These are phyloP conservation scores for Forsythia viridissima DNA, from an alignment of 257 asterid species.

Conservation along the genomic window DNA sequence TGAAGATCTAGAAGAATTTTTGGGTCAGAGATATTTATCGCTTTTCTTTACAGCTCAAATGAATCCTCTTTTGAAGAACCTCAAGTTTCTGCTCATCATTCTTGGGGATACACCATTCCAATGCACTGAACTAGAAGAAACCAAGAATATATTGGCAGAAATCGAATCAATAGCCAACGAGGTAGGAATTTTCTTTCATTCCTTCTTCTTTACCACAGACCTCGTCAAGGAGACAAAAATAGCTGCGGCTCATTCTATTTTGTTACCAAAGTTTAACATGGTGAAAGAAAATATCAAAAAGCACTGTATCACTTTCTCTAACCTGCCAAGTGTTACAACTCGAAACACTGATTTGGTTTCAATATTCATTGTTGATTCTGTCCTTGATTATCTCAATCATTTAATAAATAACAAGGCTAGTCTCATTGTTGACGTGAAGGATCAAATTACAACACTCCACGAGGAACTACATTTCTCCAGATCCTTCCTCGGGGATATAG, in stretches of 20 bases:
- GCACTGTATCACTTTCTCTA: conserved; percentile 8
- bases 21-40: too few species aligned
- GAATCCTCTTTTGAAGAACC: too few species aligned
- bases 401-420: conserved; percentile 1
- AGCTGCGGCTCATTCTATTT: not conserved
- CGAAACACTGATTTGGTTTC: conserved; percentile 16
- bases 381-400: conserved; percentile 21
- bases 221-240: conserved; percentile 6
- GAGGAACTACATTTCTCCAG: conserved; percentile 13
- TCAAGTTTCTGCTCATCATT: too few species aligned
- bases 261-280: conserved; percentile 14
- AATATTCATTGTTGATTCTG: conserved; percentile 22
- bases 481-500: conserved; percentile 4
- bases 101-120: too few species aligned
- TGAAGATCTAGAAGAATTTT: too few species aligned
- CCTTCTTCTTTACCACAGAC: too few species aligned
- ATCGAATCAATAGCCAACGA: too few species aligned
- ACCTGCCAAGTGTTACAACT: not conserved
- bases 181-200: too few species aligned
- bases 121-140: too few species aligned
- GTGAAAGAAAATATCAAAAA: conserved; percentile 10
- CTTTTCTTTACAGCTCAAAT: too few species aligned
- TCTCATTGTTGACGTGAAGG: conserved; percentile 1
- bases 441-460: not conserved
- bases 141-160: too few species aligned